Evolutionary conservation across 257 asterid species (phyloP), one percentile per base, ranked within the genome.

Genomic region (Nyctanthes arbortristis): DNA sequence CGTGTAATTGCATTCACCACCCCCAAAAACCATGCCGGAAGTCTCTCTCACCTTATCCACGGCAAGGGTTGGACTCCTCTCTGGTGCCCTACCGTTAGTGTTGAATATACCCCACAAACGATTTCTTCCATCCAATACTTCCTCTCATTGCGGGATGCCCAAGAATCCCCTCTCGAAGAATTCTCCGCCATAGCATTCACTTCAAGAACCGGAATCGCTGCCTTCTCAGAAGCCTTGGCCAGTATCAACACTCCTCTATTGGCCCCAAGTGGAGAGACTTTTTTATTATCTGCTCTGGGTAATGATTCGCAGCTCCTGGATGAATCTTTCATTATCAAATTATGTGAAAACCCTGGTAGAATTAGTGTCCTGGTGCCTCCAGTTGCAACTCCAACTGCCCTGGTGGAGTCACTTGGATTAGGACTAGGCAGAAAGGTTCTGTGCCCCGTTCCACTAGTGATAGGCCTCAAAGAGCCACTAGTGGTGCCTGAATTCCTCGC

Each of bases 151-250:
- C 16, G 49, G 18, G 47, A 77, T 45, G 59, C 47, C 18, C 73
- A 69, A 20, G 25, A 33, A 20, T 75, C 81, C 32, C 54, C 75
- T 64, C 84, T 89, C 75, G 85, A 78, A 71, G 70, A 75, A 1
- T 87, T 88, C 77, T 85, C 94, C 61, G 91, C 90, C 67, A 52
- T 88, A 28, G 96, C 92, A 18, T 91, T 91, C 84, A 91, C 96
- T 71, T 91, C 96, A 77, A 80, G 95, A 75, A 68, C 92, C 10
- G 92, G 96, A 59, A 88, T 88, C 69, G 3, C 82, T 12, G 88
- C 96, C 61, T 82, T 88, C 76, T 43, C 80, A 20, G 64, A 84
- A 58, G 91, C 95, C 49, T 14, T 91, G 24, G 62, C 63, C 70
- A 62, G 25, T 24, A 22, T 69, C 49, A 2, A 20, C 11, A 30